Evolutionary conservation across 2,329 filamentous ascomycete genomes (phyloP), one percentile per base, ranked within the genome.

Genomic region (Nemania abortiva): DNA sequence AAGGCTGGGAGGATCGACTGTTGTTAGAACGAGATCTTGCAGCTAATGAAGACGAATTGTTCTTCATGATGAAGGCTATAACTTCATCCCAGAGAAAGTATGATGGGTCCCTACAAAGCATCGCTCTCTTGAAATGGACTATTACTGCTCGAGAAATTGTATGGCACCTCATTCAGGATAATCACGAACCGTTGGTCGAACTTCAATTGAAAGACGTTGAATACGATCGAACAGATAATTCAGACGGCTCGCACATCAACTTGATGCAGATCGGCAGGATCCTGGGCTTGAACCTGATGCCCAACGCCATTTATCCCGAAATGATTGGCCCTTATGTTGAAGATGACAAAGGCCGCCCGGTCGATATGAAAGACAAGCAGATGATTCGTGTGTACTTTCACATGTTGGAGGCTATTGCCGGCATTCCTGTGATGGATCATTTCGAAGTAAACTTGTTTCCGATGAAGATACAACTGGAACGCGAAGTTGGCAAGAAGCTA

Each of bases 51-150:
- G 96, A 99, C 76, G 97, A 99, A 80, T 83, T 99, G 9, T 99
- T 99, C 86, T 99, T 99, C 83, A 92, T 99, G 85, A 98, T 99
- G 96, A 98, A 99, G 77, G 97, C 96, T 47, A 99, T 99, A 78
- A 99, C 96, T 1, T 97, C 94, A 2, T 97, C 95, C 5, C 96
- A 99, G 81, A 88, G 94, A 68, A 96, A 95, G 78, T 90, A 90
- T 71, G 94, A 97, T 69, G 88, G 88, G 55, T 85, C 89, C 58
- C 89, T 90, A 6, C 88, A 94, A 71, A 91, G 90, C 65, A 95
- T 89, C 68, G 94, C 94, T 6, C 84, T 98, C 49, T 81, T 99
- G 63, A 91, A 93, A 74, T 98, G 95, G 92, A 96, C 94, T 78
- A 94, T 99, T 68, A 92, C 93, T n/a, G 94, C 94, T 1, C 91